Percentiles rank a stretch among this genome's conserved stretches.
phyloP scores from a whole-genome alignment of 306 rosid genomes.

The Ormosia emarginata region DNA sequence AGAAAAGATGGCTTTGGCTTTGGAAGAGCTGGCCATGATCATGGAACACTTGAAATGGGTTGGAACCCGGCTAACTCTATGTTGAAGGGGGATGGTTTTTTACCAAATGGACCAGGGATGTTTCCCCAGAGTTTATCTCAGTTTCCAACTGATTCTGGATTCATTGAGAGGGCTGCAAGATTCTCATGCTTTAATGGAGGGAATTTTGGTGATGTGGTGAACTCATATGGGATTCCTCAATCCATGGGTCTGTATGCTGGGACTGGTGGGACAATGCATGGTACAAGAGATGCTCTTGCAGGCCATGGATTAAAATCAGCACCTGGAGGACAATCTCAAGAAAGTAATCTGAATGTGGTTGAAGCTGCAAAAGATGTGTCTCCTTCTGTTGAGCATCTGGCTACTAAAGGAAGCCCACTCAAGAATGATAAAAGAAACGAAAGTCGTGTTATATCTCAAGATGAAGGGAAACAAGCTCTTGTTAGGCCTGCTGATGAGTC shows the following conservation, averaged over 20 bases:
- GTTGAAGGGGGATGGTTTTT: constrained; percentile 51
- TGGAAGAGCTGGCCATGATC: constrained; percentile 49
- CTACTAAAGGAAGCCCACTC: constrained; percentile 50
- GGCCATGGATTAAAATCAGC: constrained; percentile 43
- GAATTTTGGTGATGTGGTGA: constrained; percentile 48
- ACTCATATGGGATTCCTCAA: constrained; percentile 62
- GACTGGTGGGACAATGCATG: constrained; percentile 38
- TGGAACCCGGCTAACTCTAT: constrained; percentile 56
- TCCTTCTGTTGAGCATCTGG: constrained; percentile 41
- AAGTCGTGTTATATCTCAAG: constrained; percentile 51
- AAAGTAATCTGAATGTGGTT: constrained; percentile 37
- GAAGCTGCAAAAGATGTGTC: constrained; percentile 53
- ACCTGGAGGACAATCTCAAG: constrained; percentile 46
- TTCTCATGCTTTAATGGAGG: constrained; percentile 81
- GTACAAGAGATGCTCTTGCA: constrained; percentile 42
- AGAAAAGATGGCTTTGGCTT: constrained; percentile 51
- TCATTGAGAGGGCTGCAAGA: constrained; percentile 88
- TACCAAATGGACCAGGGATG: constrained; percentile 54
- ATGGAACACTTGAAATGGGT: constrained; percentile 53
- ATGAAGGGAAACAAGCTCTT: constrained; percentile 52
- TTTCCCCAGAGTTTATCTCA: constrained; percentile 71
- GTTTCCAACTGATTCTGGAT: constrained; percentile 82
- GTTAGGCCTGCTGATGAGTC: constrained; percentile 60
- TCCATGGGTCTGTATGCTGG: constrained; percentile 41
- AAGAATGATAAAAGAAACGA: constrained; percentile 55